phyloP scores from a whole-genome alignment of 1,284 basidiomycete genomes.

The Ceratobasidium sp. region DNA sequence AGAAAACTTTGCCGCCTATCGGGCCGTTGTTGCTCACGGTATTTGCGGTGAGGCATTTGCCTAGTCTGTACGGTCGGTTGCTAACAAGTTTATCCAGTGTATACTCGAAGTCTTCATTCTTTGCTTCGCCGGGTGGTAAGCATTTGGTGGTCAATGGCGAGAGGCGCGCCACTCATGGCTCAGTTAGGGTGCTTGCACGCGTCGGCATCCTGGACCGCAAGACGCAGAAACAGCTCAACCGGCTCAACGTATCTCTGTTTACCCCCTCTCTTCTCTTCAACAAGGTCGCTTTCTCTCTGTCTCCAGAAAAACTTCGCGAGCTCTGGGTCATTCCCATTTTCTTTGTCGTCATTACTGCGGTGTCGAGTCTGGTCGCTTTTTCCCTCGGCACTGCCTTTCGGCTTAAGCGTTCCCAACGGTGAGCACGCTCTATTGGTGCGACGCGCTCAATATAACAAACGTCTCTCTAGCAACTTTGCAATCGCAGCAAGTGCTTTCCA shows the following conservation, averaged over 20 bases:
- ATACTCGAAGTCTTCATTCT: conserved; percentile 90
- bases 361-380: conserved; percentile 64
- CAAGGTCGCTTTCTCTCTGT: conserved; percentile 87
- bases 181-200: conserved; percentile 68
- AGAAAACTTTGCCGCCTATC: conserved; percentile 44
- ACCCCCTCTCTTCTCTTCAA: conserved; percentile 93
- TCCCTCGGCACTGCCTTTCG: conserved; percentile 55
- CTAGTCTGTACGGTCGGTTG: not conserved
- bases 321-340: conserved; percentile 90
- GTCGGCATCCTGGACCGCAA: conserved; percentile 87
- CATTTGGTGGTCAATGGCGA: not conserved
- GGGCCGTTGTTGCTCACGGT: conserved; percentile 46
- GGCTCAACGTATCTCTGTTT: conserved; percentile 87
- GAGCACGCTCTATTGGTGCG: conserved; percentile 60
- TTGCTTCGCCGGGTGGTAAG: conserved; percentile 81
- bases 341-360: conserved; percentile 72
- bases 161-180: not conserved
- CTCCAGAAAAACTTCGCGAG: conserved; percentile 65
- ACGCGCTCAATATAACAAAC: conserved; percentile 60
- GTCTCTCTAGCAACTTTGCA: conserved; percentile 72
- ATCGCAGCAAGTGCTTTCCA: conserved; percentile 88
- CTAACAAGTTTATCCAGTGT: conserved; percentile 63
- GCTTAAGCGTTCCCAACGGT: conserved; percentile 58
- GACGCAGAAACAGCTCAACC: conserved; percentile 87
- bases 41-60: conserved; percentile 40